Percentiles rank a stretch among this genome's conserved stretches.
Conservation (phyloP, 305 asterid species). For the Salvia sclarea region DNA sequence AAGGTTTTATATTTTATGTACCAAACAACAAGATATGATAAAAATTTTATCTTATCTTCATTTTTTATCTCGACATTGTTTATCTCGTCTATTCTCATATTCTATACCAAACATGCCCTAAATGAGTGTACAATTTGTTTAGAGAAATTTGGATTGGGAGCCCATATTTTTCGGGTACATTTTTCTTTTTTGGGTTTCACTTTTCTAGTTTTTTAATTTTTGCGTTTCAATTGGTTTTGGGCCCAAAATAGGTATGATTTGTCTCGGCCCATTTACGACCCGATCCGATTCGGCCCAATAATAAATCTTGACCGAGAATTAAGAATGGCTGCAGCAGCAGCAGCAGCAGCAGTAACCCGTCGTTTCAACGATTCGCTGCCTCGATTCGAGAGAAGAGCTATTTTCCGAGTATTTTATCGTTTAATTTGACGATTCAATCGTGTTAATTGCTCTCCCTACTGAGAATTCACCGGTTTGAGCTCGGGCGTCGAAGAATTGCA, state of each 20-base stretch:
- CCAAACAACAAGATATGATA: too few species aligned
- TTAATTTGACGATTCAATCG: not conserved
- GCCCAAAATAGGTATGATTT: not conserved
- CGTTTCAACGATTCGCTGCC: conserved; percentile 13
- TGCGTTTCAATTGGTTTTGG: not conserved
- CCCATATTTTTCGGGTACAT: too few species aligned
- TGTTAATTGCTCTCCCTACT: not conserved
- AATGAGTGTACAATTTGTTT: too few species aligned
- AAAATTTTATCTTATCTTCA: too few species aligned
- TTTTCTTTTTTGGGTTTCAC: too few species aligned
- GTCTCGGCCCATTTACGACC: conserved; percentile 16
- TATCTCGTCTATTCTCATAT: too few species aligned
- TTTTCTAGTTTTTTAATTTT: too few species aligned
- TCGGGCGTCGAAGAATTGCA: not conserved
- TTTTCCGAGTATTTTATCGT: not conserved
- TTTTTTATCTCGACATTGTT: too few species aligned
- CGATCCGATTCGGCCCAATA: not conserved
- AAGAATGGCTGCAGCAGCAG: conserved; percentile 18
- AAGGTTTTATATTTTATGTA: too few species aligned
- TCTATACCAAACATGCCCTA: too few species aligned
- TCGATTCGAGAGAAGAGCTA: conserved; percentile 12
- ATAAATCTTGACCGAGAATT: not conserved
- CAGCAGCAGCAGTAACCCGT: conserved; percentile 13
- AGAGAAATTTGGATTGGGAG: too few species aligned
- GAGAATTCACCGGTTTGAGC: not conserved